Evolutionary conservation across 176 grass and related monocot species (phyloP), one percentile per base, ranked within the genome.

Genomic region (Typha latifolia): DNA sequence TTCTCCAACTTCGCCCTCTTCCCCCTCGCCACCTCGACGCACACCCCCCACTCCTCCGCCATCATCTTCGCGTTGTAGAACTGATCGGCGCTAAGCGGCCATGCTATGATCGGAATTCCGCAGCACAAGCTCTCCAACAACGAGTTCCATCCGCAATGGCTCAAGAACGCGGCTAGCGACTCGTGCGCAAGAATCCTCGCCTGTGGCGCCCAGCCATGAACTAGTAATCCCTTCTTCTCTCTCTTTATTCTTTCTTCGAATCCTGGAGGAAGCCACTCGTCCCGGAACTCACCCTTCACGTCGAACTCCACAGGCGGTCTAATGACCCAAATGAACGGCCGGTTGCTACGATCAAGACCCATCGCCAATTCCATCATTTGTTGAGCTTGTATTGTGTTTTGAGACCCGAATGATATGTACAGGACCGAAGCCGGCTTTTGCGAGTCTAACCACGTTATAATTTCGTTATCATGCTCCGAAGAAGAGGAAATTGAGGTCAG

Each of bases 341-440:
- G 34, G 7, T 57, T 43, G 71, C 71, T 73, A 56, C 56, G 56
- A 16, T 63, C 59, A 3, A 73, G 47, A 7, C 59, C 71, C 55
- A 22, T 63, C 43, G 71, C 71, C 71, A 73, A 57, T 19, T 62
- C 71, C 71, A 50, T 63, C 71, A 73, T 73, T 21, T 73, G 71
- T 3, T 56, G 8, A 21, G 57, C 47, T 14, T 32, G 10, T 22
- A 73, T 63, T 4, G 59, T 63, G 71, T 63, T 63, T 34, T 73
- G 71, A 34, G 71, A 73, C 6, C 71, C 71, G 71, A 73, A 73
- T 20, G 71, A 62, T 20, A 63, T 18, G 57, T 63, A 73, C 15
- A 73, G 13, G 12, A 73, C 71, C 14, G 71, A 73, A 11, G 20
- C 19, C 22, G 59, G 21, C 59, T 37, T 37, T 12, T 73, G 71